Base-by-base conservation (phyloP, 192 early-diverging fungal genomes). In the Globomyces pollinis-pini region DNA sequence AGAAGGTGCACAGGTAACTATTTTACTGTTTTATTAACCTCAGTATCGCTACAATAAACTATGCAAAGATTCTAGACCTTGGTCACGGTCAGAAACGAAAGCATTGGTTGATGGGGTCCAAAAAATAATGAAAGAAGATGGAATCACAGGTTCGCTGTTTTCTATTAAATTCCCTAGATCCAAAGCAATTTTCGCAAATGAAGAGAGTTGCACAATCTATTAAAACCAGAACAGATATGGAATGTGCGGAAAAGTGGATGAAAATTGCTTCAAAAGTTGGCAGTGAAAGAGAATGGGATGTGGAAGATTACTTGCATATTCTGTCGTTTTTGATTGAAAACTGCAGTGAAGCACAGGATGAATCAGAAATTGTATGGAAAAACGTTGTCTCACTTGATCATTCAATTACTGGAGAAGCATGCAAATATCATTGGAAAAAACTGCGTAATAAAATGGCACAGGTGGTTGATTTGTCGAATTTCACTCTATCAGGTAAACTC, bases 351-450 rank as follows among this genome's bases (percentile, higher is more conserved):
- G 53, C 53, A 12, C 53, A 41, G 2, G 53, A 55, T 26, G 53
- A 55, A 28, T 55, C 53, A 21, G 53, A 55, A 41, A 35, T 55
- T 8, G 29, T 28, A 12, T 55, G 53, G 53, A 20, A 41, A 13
- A 55, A 41, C 29, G 9, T 55, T 2, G 53, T 55, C 8, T 23
- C 34, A 12, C 1, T 21, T 41, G 23, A 47, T 47, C 23, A 47
- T 26, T 47, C 28, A n/a, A n/a, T n/a, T n/a, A n/a, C n/a, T n/a
- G n/a, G n/a, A n/a, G 23, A 33, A 31, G 53, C 29, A 31, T 26
- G 53, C 53, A 35, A 55, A 41, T 8, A 26, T 33, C n/a, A 38
- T 55, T 5, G 3, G 53, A 16, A 21, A 24, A 41, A 38, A 35
- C 53, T 55, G 31, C 23, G 21, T 16, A 28, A 55, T 33, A 55